phyloP scores from a whole-genome alignment of 495 filamentous ascomycete genomes.

The Talaromyces liani region DNA sequence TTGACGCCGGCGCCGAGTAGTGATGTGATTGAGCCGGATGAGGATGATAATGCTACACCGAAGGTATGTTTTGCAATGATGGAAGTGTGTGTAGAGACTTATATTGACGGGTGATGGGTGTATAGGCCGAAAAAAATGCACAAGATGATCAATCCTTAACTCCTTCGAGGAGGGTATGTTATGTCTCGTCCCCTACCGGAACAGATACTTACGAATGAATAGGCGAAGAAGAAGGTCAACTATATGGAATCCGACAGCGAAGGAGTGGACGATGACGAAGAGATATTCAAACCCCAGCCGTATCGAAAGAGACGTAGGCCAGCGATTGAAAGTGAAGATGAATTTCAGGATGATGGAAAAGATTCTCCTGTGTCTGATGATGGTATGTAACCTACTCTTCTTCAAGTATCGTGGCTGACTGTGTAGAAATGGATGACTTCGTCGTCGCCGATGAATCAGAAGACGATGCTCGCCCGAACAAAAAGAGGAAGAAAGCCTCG shows the following conservation, averaged over 20 bases:
- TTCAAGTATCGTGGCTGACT: constrained; percentile 14
- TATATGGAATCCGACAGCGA: constrained; percentile 46
- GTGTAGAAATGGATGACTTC: constrained; percentile 73
- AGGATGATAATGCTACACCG: constrained; percentile 21
- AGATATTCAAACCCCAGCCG: constrained; percentile 36
- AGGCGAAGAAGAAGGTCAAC: constrained; percentile 42
- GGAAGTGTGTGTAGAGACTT: constrained; percentile 7
- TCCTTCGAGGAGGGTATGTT: constrained; percentile 40
- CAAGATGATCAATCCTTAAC: constrained; percentile 23
- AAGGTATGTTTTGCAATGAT: constrained; percentile 15
- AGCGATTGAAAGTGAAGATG: constrained; percentile 53
- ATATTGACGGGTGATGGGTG: neutral
- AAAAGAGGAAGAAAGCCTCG: constrained; percentile 65
- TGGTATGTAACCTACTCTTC: constrained; percentile 38
- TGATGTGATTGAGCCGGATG: constrained; percentile 44
- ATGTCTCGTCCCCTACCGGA: neutral
- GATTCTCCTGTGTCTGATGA: constrained; percentile 49
- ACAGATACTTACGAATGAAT: constrained; percentile 9
- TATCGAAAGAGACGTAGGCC: constrained; percentile 44
- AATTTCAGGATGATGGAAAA: constrained; percentile 53
- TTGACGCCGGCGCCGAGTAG: constrained; percentile 77
- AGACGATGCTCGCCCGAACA: constrained; percentile 57
- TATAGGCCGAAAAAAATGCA: neutral
- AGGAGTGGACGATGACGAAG: constrained; percentile 48
- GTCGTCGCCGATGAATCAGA: constrained; percentile 74